phyloP scores from a whole-genome alignment of 2,329 filamentous ascomycete genomes.

The Metarhizium humberi region DNA sequence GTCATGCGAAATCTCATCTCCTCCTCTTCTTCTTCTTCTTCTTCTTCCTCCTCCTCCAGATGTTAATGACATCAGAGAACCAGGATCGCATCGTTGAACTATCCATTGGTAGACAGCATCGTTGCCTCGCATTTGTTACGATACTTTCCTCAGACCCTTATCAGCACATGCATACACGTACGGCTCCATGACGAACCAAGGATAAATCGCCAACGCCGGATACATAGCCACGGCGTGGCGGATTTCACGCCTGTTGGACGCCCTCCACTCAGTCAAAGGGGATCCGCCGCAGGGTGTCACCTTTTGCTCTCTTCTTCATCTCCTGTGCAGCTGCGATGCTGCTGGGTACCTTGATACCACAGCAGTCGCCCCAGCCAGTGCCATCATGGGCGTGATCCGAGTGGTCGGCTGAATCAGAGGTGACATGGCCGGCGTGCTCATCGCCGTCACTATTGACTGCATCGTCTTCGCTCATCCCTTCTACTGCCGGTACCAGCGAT shows the following conservation, averaged over 20 bases:
- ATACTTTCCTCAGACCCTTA: not conserved
- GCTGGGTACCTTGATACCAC: conserved; percentile 94
- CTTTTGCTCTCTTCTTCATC: conserved; percentile 63
- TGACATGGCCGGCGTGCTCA: conserved; percentile 37
- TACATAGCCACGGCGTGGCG: not conserved
- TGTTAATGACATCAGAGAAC: not conserved
- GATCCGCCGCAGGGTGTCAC: conserved; percentile 57
- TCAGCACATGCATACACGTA: not conserved
- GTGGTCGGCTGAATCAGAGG: conserved; percentile 39
- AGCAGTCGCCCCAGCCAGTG: conserved; percentile 87
- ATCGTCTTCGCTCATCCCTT: conserved; percentile 68
- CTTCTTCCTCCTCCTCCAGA: not conserved
- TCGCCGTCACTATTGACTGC: conserved; percentile 36
- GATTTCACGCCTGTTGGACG: not conserved
- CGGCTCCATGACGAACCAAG: not conserved
- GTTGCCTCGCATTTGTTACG: not conserved
- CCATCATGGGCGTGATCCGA: conserved; percentile 54
- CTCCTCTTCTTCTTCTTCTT: too few relatives aligned
- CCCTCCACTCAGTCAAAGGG: conserved; percentile 61
- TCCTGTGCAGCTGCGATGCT: conserved; percentile 86
- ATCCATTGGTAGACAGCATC: not conserved
- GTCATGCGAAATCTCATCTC: not conserved
- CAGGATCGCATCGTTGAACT: not conserved
- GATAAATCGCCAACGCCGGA: not conserved
- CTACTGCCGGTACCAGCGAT: conserved; percentile 66